Base-by-base conservation (phyloP, 2,329 filamentous ascomycete species). In the Aspergillus pseudonomiae region DNA sequence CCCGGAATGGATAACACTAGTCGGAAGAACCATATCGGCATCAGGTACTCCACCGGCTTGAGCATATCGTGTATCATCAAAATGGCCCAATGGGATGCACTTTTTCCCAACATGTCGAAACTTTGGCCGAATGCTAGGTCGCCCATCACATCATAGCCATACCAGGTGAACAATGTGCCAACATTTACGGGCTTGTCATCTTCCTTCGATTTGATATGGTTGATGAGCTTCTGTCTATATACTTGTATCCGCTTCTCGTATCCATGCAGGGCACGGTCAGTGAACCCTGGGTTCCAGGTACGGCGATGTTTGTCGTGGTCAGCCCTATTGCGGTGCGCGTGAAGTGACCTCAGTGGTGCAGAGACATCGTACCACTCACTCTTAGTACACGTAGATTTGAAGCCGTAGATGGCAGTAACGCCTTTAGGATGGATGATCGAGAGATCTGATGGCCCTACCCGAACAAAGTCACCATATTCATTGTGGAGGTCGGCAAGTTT, bases 91-190 rank as follows among this genome's bases (percentile, higher is more conserved):
- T 53, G 30, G 10, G 28, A n/a, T 3, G 4, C 16, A 34, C 9
- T 36, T n/a, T 21, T 19, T 4, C 24, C 50, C 50, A 53, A 12
- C 50, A 36, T 53, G 16, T 21, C 30, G 28, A 53, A 59, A 21
- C 41, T 46, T 28, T 50, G 24, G n/a, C 41, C 57, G 26, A 59
- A 36, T 21, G 43, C 43, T 14, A 59, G 43, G 24, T 59, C 41
- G 3, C 57, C 45, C 39, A 59, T 59, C 19, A 50, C 43, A 36
- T 59, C 57, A 26, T 59, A 59, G 21, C 55, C 28, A 34, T 57
- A 57, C 36, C 36, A 57, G 6, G n/a, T 41, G 24, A 43, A 24
- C n/a, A 28, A 30, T 1, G 21, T 21, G 41, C 16, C 34, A 30
- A 48, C 11, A 14, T 58, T 45, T 21, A 43, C 19, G 30, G 19